Conservation (phyloP, 2,329 filamentous ascomycete genomes). For the Penicillium sp. region DNA sequence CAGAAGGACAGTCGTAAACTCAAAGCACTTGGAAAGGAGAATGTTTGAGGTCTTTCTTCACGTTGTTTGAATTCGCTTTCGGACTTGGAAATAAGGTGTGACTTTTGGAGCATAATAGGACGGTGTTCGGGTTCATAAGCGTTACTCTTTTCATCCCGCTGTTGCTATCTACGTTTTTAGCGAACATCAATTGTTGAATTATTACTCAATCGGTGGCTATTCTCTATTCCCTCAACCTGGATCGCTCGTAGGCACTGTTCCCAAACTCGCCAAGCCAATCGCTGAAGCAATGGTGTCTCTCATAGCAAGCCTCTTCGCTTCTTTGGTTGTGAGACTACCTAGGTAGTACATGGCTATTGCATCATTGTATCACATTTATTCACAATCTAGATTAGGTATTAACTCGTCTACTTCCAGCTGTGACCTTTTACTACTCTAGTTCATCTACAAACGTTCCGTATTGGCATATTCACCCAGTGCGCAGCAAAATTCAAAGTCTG, state of each 20-base stretch:
- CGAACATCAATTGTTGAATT: background rate
- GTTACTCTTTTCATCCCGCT: background rate
- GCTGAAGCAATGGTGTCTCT: background rate
- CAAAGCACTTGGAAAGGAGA: conserved; percentile 37
- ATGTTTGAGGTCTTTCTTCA: conserved; percentile 10
- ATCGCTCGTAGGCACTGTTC: background rate
- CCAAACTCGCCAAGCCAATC: background rate
- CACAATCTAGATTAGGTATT: background rate
- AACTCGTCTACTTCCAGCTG: background rate
- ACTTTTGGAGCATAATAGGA: background rate
- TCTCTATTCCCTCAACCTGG: background rate
- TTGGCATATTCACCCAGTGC: background rate
- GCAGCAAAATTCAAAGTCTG: background rate
- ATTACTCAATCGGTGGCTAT: background rate
- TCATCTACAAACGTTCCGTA: background rate
- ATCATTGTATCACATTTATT: background rate
- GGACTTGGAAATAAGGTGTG: conserved; percentile 4
- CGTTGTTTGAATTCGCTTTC: background rate
- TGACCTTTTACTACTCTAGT: background rate
- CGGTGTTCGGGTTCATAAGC: conserved; percentile 1
- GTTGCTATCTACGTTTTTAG: conserved; percentile 1
- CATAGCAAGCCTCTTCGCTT: background rate
- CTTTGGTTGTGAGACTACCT: background rate
- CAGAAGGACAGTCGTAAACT: conserved; percentile 29
- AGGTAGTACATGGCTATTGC: background rate